A percentile compares a stretch with the other conserved stretches of the same genome.
Conservation (phyloP, 176 grass and related monocot genomes). For the Oryza punctata region DNA sequence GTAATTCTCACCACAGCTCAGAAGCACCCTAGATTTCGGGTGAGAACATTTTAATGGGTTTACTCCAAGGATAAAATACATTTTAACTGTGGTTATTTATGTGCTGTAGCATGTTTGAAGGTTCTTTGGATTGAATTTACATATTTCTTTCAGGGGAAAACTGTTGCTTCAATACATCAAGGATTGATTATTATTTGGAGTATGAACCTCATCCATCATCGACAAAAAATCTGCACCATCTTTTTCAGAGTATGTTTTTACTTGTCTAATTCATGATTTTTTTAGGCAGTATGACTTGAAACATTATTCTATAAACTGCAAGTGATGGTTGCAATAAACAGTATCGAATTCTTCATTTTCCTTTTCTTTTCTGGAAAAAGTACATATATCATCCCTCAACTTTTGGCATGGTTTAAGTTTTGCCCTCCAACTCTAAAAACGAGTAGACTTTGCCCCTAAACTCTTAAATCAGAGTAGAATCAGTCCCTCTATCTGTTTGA, state of each 20-base stretch:
- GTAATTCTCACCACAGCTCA: neutral
- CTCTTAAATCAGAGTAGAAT: neutral
- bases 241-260: constrained; percentile 91
- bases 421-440: neutral
- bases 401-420: neutral
- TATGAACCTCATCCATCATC: constrained; percentile 98
- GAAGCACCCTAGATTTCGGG: neutral
- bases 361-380: neutral
- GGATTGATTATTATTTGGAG: constrained; percentile 85
- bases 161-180: constrained; percentile 91
- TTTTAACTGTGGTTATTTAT: constrained; percentile 15
- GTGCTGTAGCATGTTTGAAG: constrained; percentile 21
- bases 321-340: neutral
- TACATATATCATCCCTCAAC: neutral
- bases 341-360: neutral
- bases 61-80: neutral
- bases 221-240: constrained; percentile 90
- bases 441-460: neutral
- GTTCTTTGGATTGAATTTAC: constrained; percentile 23
- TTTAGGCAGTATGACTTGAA: constrained; percentile 8
- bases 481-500: neutral
- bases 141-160: constrained; percentile 64
- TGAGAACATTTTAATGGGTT: neutral
- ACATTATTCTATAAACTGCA: neutral
- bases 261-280: neutral